Conservation (phyloP, 164 flowering plant genomes). For the Paratinospora sagittata region DNA sequence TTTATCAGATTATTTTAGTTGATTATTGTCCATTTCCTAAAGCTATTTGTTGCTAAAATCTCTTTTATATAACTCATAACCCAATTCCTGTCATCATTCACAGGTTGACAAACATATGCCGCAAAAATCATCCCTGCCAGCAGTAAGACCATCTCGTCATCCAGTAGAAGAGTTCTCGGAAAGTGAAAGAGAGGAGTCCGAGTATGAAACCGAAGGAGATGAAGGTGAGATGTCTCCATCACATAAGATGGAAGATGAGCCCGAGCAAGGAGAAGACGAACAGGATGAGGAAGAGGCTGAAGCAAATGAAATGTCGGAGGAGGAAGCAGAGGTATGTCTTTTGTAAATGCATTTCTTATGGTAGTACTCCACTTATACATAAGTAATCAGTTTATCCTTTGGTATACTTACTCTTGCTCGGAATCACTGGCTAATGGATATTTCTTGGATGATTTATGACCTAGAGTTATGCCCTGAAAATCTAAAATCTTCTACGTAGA, state of each 20-base stretch:
- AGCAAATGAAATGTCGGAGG: slow-evolving; percentile 47
- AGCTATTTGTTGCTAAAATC: neutral
- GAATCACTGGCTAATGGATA: too few species aligned
- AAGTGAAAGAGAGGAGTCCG: slow-evolving; percentile 92
- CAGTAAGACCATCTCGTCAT: slow-evolving; percentile 50
- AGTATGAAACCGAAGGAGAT: slow-evolving; percentile 87
- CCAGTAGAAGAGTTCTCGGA: slow-evolving; percentile 66
- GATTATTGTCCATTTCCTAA: neutral
- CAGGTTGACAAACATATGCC: slow-evolving; percentile 60
- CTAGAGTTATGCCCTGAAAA: neutral
- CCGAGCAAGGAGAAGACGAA: slow-evolving; percentile 60
- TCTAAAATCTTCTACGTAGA: too few species aligned
- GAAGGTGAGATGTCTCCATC: slow-evolving; percentile 62
- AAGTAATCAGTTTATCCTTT: too few species aligned
- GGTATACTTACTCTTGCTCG: too few species aligned
- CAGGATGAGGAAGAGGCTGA: slow-evolving; percentile 51
- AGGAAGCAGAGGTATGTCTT: slow-evolving; percentile 53
- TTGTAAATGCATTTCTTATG: neutral
- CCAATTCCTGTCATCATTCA: slow-evolving; percentile 15
- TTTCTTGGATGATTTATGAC: neutral
- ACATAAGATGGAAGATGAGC: slow-evolving; percentile 46
- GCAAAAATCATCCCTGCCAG: slow-evolving; percentile 50
- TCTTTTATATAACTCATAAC: neutral
- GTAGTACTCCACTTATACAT: too few species aligned
- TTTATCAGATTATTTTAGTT: neutral